Conservation (phyloP, 2,329 filamentous ascomycete species). For the Trichoderma citrinoviride region DNA sequence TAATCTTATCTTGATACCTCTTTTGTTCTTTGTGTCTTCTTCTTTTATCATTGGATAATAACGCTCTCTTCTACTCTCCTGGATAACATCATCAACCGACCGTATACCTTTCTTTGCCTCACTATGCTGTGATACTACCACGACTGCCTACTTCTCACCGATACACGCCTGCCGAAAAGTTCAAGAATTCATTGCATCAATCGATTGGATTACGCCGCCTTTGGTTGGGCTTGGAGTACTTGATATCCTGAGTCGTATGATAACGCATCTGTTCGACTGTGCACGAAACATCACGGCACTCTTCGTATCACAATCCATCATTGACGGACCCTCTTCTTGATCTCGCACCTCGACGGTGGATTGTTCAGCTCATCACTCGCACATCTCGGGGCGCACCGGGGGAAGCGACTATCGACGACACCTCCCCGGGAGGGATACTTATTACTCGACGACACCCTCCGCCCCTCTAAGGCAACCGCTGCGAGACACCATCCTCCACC, state of each 20-base stretch:
- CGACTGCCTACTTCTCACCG: not conserved
- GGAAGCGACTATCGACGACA: not conserved
- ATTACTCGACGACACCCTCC: not conserved
- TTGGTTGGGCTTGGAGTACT: not conserved
- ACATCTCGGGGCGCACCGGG: not conserved
- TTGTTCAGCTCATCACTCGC: not conserved
- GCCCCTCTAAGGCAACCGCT: not conserved
- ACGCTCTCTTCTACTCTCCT: slow-evolving; percentile 9
- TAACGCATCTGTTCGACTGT: not conserved
- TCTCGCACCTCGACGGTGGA: not conserved
- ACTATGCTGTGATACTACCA: slow-evolving; percentile 17
- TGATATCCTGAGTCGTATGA: slow-evolving; percentile 14
- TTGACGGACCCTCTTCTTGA: slow-evolving; percentile 6
- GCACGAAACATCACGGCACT: not conserved
- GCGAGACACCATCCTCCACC: slow-evolving; percentile 9
- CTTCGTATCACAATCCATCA: not conserved
- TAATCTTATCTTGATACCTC: not conserved
- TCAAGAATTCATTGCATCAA: not conserved
- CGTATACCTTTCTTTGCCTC: not conserved
- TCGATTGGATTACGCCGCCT: slow-evolving; percentile 9
- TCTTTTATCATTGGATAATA: slow-evolving; percentile 9
- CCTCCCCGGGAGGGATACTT: not conserved
- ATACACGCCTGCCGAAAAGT: not conserved
- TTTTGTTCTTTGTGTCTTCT: not conserved
- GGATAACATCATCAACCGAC: not conserved